Percentiles rank a stretch among this genome's conserved stretches.
These are phyloP conservation scores for Rhipidocladum racemiflorum DNA, from an alignment of 176 grass and related monocot species.

Conservation along the genomic window DNA sequence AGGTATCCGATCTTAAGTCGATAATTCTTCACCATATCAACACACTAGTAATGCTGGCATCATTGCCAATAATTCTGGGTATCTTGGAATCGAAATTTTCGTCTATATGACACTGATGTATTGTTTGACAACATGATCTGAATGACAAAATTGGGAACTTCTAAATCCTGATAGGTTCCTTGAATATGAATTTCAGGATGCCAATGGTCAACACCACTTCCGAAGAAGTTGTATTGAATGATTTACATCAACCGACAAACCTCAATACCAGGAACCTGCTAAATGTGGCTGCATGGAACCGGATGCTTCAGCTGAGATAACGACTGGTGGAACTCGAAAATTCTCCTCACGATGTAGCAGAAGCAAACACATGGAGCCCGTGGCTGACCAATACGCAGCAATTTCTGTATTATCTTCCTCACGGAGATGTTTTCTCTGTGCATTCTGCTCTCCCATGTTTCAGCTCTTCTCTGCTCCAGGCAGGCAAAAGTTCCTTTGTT, in stretches of 20 bases:
- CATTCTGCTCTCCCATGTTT: constrained; percentile 29
- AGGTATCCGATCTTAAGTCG: too few relatives aligned
- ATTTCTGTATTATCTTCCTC: constrained; percentile 53
- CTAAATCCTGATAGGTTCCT: constrained; percentile 16
- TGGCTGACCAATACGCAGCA: constrained; percentile 32
- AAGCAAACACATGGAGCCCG: constrained; percentile 30
- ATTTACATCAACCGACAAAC: neutral
- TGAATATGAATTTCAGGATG: constrained; percentile 24
- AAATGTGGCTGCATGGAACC: constrained; percentile 17
- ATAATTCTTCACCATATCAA: neutral
- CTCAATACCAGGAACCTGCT: neutral
- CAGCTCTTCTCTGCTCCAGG: too few relatives aligned
- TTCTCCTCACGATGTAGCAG: neutral
- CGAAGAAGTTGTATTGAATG: constrained; percentile 30
- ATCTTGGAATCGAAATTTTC: neutral
- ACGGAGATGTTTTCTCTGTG: constrained; percentile 21
- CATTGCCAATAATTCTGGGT: neutral
- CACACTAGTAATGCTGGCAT: neutral
- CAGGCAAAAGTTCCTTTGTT: too few relatives aligned
- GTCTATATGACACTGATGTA: neutral
- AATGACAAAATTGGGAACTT: neutral
- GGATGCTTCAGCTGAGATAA: constrained; percentile 39
- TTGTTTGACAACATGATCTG: neutral
- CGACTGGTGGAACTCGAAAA: constrained; percentile 11
- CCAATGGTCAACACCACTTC: neutral